These are phyloP conservation scores for Colletotrichum sublineola DNA, from an alignment of 2,329 filamentous ascomycete species.

Conservation along the genomic window DNA sequence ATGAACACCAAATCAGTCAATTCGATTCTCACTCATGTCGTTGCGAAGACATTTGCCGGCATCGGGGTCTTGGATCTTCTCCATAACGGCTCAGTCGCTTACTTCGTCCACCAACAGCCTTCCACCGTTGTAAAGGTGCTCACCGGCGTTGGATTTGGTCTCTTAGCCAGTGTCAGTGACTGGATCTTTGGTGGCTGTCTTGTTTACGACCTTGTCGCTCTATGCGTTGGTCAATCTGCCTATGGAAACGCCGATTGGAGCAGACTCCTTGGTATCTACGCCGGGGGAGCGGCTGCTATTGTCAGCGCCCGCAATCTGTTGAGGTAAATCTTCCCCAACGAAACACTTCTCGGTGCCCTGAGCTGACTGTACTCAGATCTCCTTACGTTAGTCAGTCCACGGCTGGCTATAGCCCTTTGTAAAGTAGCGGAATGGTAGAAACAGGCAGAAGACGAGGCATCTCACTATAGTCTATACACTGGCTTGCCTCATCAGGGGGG, in stretches of 20 bases:
- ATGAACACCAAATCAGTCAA: slow-evolving; percentile 64
- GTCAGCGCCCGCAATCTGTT: slow-evolving; percentile 65
- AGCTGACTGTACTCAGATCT: slow-evolving; percentile 11
- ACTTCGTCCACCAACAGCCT: slow-evolving; percentile 63
- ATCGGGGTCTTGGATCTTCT: slow-evolving; percentile 71
- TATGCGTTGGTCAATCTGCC: slow-evolving; percentile 65
- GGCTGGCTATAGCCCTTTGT: slow-evolving; percentile 12
- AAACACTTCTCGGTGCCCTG: background rate
- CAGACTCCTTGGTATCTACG: slow-evolving; percentile 63
- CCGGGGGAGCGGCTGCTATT: slow-evolving; percentile 64
- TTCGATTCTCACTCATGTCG: slow-evolving; percentile 69
- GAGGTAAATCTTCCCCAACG: slow-evolving; percentile 54
- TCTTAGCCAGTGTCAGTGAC: slow-evolving; percentile 63
- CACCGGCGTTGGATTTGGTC: slow-evolving; percentile 67
- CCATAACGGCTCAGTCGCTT: slow-evolving; percentile 70
- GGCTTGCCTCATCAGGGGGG: background rate
- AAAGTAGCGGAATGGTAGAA: background rate
- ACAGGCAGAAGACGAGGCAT: too few relatives aligned
- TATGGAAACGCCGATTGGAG: slow-evolving; percentile 62
- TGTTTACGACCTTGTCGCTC: slow-evolving; percentile 69
- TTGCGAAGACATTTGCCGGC: slow-evolving; percentile 71
- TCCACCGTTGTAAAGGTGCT: slow-evolving; percentile 61
- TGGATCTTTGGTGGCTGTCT: slow-evolving; percentile 73
- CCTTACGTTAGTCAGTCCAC: slow-evolving; percentile 16
- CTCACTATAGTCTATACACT: too few relatives aligned